Base-by-base conservation (phyloP, 306 rosid species). In the Ziziphus jujuba region DNA sequence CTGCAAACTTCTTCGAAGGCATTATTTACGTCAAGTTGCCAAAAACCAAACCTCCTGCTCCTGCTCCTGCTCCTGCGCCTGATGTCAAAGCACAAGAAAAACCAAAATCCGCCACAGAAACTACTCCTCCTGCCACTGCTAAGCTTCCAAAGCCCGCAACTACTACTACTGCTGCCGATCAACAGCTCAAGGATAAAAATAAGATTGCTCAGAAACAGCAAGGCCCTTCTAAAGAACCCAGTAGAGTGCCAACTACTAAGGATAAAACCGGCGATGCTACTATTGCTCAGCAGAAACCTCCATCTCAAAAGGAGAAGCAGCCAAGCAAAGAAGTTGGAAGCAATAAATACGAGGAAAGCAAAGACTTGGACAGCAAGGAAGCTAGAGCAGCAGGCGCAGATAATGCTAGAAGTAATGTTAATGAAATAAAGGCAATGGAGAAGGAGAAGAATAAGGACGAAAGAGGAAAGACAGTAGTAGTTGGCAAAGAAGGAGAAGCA, bases 1-100 rank as follows among this genome's bases (percentile, higher is more conserved):
- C 53, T 21, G 96, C 95, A 3, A 89, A 72, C n/a, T 85, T 79
- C 69, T 90, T 85, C 20, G 72, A 36, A 23, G 86, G 86, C 62
- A 14, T 79, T 1, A 73, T 89, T 12, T 31, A 72, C 16, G 52
- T 87, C 73, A 88, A 63, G 56, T 65, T 79, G 3, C 87, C 91
- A 0, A 87, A 85, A 44, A 25, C 52, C 4, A 68, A 59, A 19
- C 51, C 71, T 16, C 69, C 74, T 2, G 44, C 34, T n/a, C 12
- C 43, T 63, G 35, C 22, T 28, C 33, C 33, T 28, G 33, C 33
- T 1, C 12, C 43, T 63, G 35, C 22, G 2, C 33, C 33, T 28
- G 33, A 2, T 1, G 33, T 4, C 6, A 49, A 59, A 48, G 34
- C 50, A 34, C 44, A 34, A 23, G 40, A 16, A 38, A 56, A 70